Evolutionary conservation across 2,329 filamentous ascomycete species (phyloP).

Genomic region (Phaeomoniella chlamydospora): DNA sequence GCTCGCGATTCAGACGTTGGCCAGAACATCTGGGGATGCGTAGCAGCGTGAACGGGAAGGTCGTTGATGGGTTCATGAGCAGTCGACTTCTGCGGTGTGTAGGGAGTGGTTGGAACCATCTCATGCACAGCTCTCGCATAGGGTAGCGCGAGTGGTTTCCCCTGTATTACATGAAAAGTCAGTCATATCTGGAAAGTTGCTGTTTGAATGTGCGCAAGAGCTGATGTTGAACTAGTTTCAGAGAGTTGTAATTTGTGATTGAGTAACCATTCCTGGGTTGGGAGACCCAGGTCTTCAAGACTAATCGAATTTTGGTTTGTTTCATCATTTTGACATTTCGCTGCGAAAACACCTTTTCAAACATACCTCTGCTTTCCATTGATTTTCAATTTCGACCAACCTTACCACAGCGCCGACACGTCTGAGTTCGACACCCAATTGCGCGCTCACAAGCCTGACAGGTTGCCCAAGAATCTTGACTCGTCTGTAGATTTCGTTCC

Average conservation of each 20-base stretch:
- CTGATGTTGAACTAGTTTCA: slow-evolving; percentile 31
- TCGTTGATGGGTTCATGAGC: slow-evolving; percentile 52
- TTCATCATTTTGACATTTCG: slow-evolving; percentile 42
- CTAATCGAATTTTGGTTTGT: slow-evolving; percentile 82
- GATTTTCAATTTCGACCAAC: slow-evolving; percentile 72
- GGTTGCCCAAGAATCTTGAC: slow-evolving; percentile 53
- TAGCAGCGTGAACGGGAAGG: slow-evolving; percentile 42
- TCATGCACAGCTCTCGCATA: slow-evolving; percentile 62
- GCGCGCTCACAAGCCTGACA: slow-evolving; percentile 62
- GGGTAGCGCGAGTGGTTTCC: slow-evolving; percentile 58
- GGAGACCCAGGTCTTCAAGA: slow-evolving; percentile 73
- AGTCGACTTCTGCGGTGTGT: slow-evolving; percentile 20
- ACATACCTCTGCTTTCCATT: slow-evolving; percentile 63
- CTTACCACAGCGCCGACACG: slow-evolving; percentile 75
- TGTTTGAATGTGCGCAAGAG: slow-evolving; percentile 5
- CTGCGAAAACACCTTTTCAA: slow-evolving; percentile 4
- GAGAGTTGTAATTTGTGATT: slow-evolving; percentile 62
- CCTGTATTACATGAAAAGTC: slow-evolving; percentile 33
- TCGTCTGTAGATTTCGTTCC: slow-evolving; percentile 58
- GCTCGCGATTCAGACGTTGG: slow-evolving; percentile 48
- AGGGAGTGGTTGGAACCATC: slow-evolving; percentile 63
- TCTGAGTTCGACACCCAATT: slow-evolving; percentile 66
- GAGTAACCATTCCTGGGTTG: slow-evolving; percentile 29
- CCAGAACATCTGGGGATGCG: slow-evolving; percentile 43
- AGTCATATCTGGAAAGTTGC: slow-evolving; percentile 6